A percentile compares a stretch with the other conserved stretches of the same genome.
Evolutionary conservation across 805 yeast genomes (phyloP).

Genomic region (Metschnikowia bowlesiae): DNA sequence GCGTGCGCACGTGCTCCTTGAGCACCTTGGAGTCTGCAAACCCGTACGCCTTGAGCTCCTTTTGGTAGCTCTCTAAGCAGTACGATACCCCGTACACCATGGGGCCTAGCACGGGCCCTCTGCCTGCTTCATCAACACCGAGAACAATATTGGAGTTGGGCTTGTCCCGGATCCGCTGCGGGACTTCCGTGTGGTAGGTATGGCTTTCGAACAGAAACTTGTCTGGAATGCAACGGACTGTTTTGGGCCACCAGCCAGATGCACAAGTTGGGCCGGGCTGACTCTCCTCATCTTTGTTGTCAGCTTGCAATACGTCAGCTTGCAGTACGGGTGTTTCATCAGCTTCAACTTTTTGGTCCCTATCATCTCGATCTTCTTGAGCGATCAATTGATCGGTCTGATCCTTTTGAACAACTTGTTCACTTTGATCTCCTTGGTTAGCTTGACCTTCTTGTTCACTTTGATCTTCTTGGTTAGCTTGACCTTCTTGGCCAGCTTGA

Average conservation of each 20-base stretch:
- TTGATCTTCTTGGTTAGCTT: no score
- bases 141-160: slow-evolving; percentile 47
- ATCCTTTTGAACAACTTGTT: no score
- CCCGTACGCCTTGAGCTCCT: slow-evolving; percentile 53
- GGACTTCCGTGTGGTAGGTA: slow-evolving; percentile 50
- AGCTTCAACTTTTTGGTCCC: no score
- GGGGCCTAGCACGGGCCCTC: slow-evolving; percentile 97
- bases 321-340: no score
- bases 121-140: slow-evolving; percentile 98
- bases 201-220: slow-evolving; percentile 35
- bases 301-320: no score
- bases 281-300: no score
- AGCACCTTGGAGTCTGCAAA: slow-evolving; percentile 93
- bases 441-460: no score
- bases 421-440: no score
- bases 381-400: no score
- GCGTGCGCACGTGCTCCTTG: slow-evolving; percentile 64
- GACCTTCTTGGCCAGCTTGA: no score
- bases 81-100: slow-evolving; percentile 95
- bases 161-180: slow-evolving; percentile 28
- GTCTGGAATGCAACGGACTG: slow-evolving; percentile 25
- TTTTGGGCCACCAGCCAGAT: slow-evolving; percentile 31
- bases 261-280: no score
- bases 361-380: no score
- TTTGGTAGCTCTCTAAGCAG: slow-evolving; percentile 52